Evolutionary conservation across 2,329 filamentous ascomycete genomes (phyloP).

Genomic region (Aspergillus calidoustus): DNA sequence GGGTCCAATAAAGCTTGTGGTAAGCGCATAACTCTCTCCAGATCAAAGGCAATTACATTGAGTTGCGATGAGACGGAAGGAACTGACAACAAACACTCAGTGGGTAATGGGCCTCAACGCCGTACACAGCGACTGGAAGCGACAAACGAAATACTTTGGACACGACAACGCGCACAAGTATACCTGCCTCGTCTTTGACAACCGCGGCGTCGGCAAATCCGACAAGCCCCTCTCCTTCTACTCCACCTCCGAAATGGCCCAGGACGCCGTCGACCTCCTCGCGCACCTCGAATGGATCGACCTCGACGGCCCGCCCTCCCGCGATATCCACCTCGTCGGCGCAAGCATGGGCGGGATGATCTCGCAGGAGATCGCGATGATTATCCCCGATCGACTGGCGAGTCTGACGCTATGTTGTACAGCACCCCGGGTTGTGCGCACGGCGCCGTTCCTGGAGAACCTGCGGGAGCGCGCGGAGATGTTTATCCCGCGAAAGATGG

Average conservation of each 20-base stretch:
- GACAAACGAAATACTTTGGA: constrained; percentile 81
- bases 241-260: constrained; percentile 83
- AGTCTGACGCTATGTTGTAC: constrained; percentile 67
- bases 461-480: constrained; percentile 61
- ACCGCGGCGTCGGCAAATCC: constrained; percentile 80
- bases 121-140: constrained; percentile 73
- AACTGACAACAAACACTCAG: constrained; percentile 46
- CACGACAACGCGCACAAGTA: constrained; percentile 71
- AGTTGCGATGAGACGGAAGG: too few species aligned
- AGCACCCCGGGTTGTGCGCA: constrained; percentile 64
- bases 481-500: constrained; percentile 71
- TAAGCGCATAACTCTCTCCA: constrained; percentile 51
- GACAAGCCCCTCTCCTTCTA: constrained; percentile 79
- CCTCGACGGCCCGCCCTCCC: constrained; percentile 36
- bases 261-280: constrained; percentile 72
- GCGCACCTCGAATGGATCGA: constrained; percentile 71
- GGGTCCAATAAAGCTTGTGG: constrained; percentile 72
- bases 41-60: too few species aligned
- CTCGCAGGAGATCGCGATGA: constrained; percentile 71
- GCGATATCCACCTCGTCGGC: constrained; percentile 71
- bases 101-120: constrained; percentile 81
- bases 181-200: constrained; percentile 78
- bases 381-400: constrained; percentile 51
- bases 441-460: constrained; percentile 64
- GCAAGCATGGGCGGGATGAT: constrained; percentile 93